phyloP scores from a whole-genome alignment of 495 filamentous ascomycete genomes.

The Articulospora tetracladia region DNA sequence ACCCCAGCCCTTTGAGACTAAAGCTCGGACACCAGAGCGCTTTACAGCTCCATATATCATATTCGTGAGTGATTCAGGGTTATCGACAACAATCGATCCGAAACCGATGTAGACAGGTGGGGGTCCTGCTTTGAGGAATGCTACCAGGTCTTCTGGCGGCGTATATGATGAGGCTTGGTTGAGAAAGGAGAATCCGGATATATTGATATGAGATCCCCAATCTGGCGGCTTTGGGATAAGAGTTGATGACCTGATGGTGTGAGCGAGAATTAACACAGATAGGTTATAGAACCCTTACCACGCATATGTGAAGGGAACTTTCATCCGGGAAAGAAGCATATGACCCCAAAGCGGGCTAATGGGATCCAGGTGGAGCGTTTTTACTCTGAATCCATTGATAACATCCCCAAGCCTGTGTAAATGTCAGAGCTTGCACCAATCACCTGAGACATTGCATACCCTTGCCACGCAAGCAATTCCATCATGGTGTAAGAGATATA shows the following conservation, averaged over 20 bases:
- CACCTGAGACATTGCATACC: conserved; percentile 29
- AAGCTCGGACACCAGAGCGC: conserved; percentile 60
- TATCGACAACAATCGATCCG: conserved; percentile 75
- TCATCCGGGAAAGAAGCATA: conserved; percentile 54
- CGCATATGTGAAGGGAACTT: conserved; percentile 70
- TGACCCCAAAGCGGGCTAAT: conserved; percentile 64
- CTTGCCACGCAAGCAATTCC: conserved; percentile 77
- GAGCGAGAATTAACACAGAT: not conserved
- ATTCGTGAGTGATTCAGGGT: conserved; percentile 60
- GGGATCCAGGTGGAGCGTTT: conserved; percentile 59
- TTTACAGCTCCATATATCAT: conserved; percentile 65
- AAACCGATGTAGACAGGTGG: conserved; percentile 80
- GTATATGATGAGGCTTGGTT: conserved; percentile 56
- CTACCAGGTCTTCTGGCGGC: conserved; percentile 55
- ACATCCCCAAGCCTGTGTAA: conserved; percentile 36
- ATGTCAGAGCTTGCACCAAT: too few species aligned
- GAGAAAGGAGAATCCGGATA: conserved; percentile 73
- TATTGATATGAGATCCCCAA: conserved; percentile 66
- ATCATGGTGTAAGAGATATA: conserved; percentile 71
- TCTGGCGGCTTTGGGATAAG: conserved; percentile 78
- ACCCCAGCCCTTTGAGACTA: conserved; percentile 81
- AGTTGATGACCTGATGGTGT: conserved; percentile 53
- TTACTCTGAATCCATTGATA: conserved; percentile 65
- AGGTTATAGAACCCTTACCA: conserved; percentile 43
- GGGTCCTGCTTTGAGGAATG: conserved; percentile 61